These are phyloP conservation scores for Dalechampia spathulata DNA, from an alignment of 441 rosid species.

Conservation along the genomic window DNA sequence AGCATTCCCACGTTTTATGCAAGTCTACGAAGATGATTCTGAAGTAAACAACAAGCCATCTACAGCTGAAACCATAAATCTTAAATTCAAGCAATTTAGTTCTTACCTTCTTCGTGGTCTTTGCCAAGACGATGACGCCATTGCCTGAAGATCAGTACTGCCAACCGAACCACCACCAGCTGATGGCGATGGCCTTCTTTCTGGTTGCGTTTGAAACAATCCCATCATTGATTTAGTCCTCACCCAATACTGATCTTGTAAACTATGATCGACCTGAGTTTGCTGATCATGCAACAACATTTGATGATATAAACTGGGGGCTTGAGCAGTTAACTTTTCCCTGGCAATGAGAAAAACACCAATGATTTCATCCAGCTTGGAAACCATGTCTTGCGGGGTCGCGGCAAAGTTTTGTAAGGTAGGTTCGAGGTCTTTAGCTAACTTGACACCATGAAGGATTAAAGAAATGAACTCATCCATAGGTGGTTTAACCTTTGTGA, in stretches of 20 bases:
- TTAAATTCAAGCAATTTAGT: background rate
- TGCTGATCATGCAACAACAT: constrained; percentile 8
- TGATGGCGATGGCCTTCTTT: background rate
- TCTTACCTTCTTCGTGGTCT: constrained; percentile 42
- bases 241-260: constrained; percentile 29
- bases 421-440: constrained; percentile 48
- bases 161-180: background rate
- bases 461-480: constrained; percentile 47
- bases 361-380: constrained; percentile 34
- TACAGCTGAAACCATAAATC: too few relatives aligned
- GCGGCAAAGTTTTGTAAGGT: constrained; percentile 29
- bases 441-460: constrained; percentile 42
- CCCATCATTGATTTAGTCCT: constrained; percentile 24
- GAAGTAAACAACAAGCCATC: too few relatives aligned
- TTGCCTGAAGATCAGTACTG: constrained; percentile 14
- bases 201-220: constrained; percentile 9
- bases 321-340: constrained; percentile 23
- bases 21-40: background rate
- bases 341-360: constrained; percentile 29
- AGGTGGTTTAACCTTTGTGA: too few relatives aligned
- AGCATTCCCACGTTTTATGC: background rate
- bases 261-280: constrained; percentile 23
- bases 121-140: constrained; percentile 26
- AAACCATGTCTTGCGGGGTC: constrained; percentile 19
- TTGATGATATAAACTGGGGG: background rate